Evolutionary conservation across 148 eudicot species (phyloP), one percentile per base, ranked within the genome.

Genomic region (Oxyria digyna): DNA sequence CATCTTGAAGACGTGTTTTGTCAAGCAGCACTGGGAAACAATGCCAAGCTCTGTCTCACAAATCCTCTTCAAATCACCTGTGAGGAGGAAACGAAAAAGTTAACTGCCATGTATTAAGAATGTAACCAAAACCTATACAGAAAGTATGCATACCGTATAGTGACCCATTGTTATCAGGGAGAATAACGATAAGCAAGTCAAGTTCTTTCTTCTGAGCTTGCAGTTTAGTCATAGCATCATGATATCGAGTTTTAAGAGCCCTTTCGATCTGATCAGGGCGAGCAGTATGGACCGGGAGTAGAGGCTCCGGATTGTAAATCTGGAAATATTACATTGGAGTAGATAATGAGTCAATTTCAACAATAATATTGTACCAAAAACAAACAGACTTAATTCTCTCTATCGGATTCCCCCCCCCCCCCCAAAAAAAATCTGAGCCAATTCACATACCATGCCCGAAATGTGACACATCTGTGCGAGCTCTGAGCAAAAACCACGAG

Each of bases 31-130:
- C 72, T 87, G 96, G 0, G 96, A 89, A 20, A 89, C 86, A 77
- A 89, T 80, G 14, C 91, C 96, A 67, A 89, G 89, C 55, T 87
- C 96, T 11, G 96, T 89, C 83, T 89, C 96, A 80, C 96, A 89
- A 38, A 89, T 87, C 73, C 91, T 71, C 69, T 89, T 89, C 74
- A 89, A 73, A 52, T 87, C 89, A 73, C 96, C 96, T 89, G 75
- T 8, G 66, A 71, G 17, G 9, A 42, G 23, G 40, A 63, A 14
- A 49, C 17, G 69, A 12, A 20, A 26, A 42, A 66, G 27, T 26
- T n/a, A n/a, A n/a, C n/a, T n/a, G 32, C 31, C 2, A 24, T 6
- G 35, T 4, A 70, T 27, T 8, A 35, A 32, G 0, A 7, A 3
- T 32, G 13, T 14, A 62, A 8, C 46, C 4, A 40, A 67, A 12